phyloP scores from a whole-genome alignment of 192 early-diverging fungal species.

The Linnemannia exigua region DNA sequence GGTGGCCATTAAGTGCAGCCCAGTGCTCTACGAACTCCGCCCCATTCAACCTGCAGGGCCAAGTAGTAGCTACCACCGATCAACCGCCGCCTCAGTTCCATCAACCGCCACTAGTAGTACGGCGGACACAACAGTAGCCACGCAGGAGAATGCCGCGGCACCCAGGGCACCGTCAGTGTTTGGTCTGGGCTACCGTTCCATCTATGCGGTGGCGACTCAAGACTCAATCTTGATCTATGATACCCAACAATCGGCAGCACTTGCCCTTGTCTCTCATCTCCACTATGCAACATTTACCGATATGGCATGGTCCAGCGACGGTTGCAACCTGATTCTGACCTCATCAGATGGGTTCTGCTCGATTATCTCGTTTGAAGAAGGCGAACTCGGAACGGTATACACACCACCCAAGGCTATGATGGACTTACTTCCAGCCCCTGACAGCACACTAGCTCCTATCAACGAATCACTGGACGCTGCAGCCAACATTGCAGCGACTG shows the following conservation, averaged over 20 bases:
- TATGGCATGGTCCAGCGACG: constrained; percentile 87
- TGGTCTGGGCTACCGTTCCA: constrained; percentile 77
- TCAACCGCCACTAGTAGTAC: constrained; percentile 18
- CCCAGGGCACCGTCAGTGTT: constrained; percentile 45
- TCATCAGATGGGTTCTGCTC: constrained; percentile 93
- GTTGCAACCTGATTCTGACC: constrained; percentile 78
- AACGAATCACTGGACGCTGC: constrained; percentile 26
- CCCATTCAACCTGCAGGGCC: constrained; percentile 23
- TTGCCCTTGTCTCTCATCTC: constrained; percentile 81
- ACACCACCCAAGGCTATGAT: constrained; percentile 35
- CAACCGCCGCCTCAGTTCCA: background rate
- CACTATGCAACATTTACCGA: constrained; percentile 95
- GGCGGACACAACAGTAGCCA: background rate
- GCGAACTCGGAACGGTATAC: constrained; percentile 70
- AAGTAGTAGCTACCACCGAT: constrained; percentile 7
- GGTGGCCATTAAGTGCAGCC: constrained; percentile 82
- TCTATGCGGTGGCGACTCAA: constrained; percentile 90
- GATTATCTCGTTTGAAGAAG: constrained; percentile 78
- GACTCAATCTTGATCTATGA: constrained; percentile 90
- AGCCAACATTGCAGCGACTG: constrained; percentile 36
- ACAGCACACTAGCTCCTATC: background rate
- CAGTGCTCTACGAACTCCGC: constrained; percentile 67
- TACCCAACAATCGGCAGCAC: constrained; percentile 79
- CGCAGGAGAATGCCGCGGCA: constrained; percentile 9
- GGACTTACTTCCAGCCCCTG: constrained; percentile 12